phyloP scores from a whole-genome alignment of 208 protist species.

The Trypanosoma caninum region DNA sequence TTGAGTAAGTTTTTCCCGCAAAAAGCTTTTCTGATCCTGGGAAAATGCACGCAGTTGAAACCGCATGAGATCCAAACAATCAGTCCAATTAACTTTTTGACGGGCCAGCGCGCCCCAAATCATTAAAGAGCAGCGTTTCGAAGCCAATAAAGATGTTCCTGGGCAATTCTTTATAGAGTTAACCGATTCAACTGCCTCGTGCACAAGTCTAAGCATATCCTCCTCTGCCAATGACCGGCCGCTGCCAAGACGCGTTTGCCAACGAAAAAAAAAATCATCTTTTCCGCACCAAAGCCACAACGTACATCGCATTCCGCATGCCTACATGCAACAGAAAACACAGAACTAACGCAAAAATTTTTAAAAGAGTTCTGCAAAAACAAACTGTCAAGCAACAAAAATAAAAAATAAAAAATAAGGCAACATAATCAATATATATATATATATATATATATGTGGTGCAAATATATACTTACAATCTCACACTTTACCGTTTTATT shows the following conservation, averaged over 20 bases:
- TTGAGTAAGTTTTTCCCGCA: conserved; percentile 3
- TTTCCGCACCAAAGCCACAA: background rate
- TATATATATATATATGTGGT: background rate
- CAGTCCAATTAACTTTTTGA: conserved; percentile 46
- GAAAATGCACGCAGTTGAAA: conserved; percentile 42
- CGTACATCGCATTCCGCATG: conserved; percentile 17
- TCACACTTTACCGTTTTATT: no score
- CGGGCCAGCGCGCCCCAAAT: conserved; percentile 54
- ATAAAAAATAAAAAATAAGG: conserved; percentile 7
- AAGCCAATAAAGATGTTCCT: conserved; percentile 13
- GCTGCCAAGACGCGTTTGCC: conserved; percentile 3
- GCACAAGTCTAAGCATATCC: conserved; percentile 23
- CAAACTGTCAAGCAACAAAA: background rate
- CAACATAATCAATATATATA: conserved; percentile 1
- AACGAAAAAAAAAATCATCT: conserved; percentile 8
- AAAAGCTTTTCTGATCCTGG: conserved; percentile 27
- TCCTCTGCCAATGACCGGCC: background rate
- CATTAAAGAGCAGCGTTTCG: conserved; percentile 25
- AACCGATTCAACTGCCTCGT: conserved; percentile 30
- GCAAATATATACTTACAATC: background rate
- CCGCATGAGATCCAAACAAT: conserved; percentile 34
- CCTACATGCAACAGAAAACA: background rate
- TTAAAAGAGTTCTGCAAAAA: background rate
- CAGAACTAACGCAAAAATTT: background rate
- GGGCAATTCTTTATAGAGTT: background rate